Percentiles rank a stretch among this genome's conserved stretches.
phyloP scores from a whole-genome alignment of 768 basidiomycete genomes.

The Amanita pallidorosea region DNA sequence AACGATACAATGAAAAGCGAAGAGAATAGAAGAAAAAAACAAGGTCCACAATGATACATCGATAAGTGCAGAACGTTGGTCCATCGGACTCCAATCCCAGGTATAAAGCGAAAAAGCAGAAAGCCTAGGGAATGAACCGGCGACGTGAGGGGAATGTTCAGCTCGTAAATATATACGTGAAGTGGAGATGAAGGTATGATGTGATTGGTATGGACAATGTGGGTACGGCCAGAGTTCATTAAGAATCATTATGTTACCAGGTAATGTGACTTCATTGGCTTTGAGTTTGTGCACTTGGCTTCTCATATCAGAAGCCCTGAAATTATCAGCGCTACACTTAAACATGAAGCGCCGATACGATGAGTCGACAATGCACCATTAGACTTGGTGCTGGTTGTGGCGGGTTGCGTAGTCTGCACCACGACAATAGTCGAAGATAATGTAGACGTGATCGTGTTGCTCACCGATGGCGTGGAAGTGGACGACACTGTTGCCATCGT shows the following conservation, averaged over 20 bases:
- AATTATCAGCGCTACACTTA: not conserved
- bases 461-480: not conserved
- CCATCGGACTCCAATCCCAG: no score
- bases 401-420: not conserved
- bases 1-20: not conserved
- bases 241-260: not conserved
- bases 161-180: constrained; percentile 1
- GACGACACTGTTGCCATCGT: not conserved
- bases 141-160: not conserved
- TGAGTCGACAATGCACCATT: constrained; percentile 1
- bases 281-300: not conserved
- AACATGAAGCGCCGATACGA: not conserved
- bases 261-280: not conserved
- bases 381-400: not conserved
- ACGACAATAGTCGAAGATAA: not conserved
- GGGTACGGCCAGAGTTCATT: not conserved
- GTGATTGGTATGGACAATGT: not conserved
- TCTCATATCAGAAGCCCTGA: constrained; percentile 4
- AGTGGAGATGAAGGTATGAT: not conserved
- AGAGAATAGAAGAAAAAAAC: not conserved
- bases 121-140: not conserved
- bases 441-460: not conserved
- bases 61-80: no score
- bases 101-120: not conserved
- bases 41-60: not conserved